Conservation (phyloP, 2,329 filamentous ascomycete species). For the Lachnellula subtilissima region DNA sequence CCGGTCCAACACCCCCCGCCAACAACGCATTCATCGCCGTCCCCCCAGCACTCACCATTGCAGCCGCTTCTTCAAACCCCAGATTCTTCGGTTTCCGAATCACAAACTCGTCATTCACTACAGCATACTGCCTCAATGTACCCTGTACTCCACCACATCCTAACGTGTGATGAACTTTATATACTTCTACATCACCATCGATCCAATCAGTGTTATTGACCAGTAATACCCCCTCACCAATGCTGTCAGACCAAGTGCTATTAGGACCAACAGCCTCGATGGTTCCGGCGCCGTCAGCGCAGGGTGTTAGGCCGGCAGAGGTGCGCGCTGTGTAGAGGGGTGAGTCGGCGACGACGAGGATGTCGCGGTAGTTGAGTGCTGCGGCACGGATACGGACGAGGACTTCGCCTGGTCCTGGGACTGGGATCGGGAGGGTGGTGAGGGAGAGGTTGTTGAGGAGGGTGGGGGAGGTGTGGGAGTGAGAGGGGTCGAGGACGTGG, state of each 20-base stretch:
- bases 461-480: constrained; percentile 4
- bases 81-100: constrained; percentile 52
- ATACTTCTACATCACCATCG: constrained; percentile 9
- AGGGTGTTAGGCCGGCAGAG: constrained; percentile 42
- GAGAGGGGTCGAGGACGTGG: constrained; percentile 3
- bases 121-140: constrained; percentile 52
- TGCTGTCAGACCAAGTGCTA: constrained; percentile 41
- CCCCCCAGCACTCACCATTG: constrained; percentile 54
- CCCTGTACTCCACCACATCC: constrained; percentile 50
- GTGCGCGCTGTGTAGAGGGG: constrained; percentile 11
- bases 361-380: constrained; percentile 18
- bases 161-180: constrained; percentile 43
- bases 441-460: constrained; percentile 5
- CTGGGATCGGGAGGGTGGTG: constrained; percentile 2
- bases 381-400: constrained; percentile 16
- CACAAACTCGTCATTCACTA: constrained; percentile 50
- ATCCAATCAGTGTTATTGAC: constrained; percentile 52
- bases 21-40: constrained; percentile 54
- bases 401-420: constrained; percentile 5
- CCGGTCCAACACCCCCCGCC: constrained; percentile 40
- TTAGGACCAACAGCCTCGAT: constrained; percentile 44
- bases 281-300: constrained; percentile 64
- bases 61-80: constrained; percentile 52
- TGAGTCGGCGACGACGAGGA: constrained; percentile 13
- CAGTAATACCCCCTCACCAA: constrained; percentile 62